Conservation (phyloP, 1,284 basidiomycete genomes). For the Leccinum solheimii region DNA sequence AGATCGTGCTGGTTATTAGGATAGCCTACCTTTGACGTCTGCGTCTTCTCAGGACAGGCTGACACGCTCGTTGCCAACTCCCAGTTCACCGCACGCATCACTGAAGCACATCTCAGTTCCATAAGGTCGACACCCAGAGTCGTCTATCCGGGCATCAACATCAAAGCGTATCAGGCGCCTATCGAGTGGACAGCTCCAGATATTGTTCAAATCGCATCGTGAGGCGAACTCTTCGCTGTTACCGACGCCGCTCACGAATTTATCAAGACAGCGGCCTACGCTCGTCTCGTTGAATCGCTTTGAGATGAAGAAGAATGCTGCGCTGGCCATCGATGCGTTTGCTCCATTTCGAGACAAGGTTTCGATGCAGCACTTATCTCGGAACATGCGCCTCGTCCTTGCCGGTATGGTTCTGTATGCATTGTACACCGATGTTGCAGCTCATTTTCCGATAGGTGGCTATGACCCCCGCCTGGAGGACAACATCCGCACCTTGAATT, state of each 20-base stretch:
- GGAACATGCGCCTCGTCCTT: conserved; percentile 63
- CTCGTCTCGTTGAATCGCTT: conserved; percentile 93
- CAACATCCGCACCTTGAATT: conserved; percentile 64
- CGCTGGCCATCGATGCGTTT: conserved; percentile 82
- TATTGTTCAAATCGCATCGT: conserved; percentile 67
- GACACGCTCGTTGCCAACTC: conserved; percentile 94
- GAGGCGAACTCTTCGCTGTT: conserved; percentile 33
- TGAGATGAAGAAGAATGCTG: conserved; percentile 92
- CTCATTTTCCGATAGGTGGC: conserved; percentile 49
- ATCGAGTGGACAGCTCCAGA: conserved; percentile 49
- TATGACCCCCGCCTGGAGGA: conserved; percentile 73
- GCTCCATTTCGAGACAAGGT: conserved; percentile 43
- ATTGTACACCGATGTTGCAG: not conserved
- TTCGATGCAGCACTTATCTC: conserved; percentile 18
- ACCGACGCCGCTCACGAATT: conserved; percentile 3
- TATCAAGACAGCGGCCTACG: conserved; percentile 65
- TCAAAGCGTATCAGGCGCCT: conserved; percentile 61
- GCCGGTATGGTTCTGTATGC: conserved; percentile 55
- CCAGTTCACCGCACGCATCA: conserved; percentile 82
- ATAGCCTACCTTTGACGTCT: not conserved
- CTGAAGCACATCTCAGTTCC: conserved; percentile 73
- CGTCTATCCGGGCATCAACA: conserved; percentile 91
- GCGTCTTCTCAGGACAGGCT: conserved; percentile 61
- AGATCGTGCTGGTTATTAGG: not conserved
- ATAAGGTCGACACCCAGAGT: conserved; percentile 68